These are phyloP conservation scores for Sanghuangporus sanghuang DNA, from an alignment of 1,284 basidiomycete species.

Conservation along the genomic window DNA sequence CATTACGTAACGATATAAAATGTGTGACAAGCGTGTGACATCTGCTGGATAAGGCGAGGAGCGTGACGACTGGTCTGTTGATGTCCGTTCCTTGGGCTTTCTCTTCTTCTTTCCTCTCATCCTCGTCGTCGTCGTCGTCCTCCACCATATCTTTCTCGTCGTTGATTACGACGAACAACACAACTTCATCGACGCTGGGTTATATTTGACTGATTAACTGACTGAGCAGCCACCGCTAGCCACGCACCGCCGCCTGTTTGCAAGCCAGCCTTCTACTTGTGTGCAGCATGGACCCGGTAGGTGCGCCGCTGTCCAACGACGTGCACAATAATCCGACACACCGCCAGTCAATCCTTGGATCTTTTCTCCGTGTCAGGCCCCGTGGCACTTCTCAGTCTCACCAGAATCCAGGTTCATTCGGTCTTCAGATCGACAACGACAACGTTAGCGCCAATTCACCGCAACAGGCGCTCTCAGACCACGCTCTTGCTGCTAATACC, in stretches of 20 bases:
- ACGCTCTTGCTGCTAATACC: not conserved
- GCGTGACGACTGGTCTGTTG: too few relatives aligned
- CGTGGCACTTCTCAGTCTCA: constrained; percentile 36
- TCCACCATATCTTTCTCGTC: too few relatives aligned
- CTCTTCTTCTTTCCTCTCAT: too few relatives aligned
- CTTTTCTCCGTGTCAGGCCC: constrained; percentile 34
- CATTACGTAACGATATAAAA: too few relatives aligned
- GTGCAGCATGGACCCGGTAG: constrained; percentile 14
- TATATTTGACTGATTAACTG: not conserved
- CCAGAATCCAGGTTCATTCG: constrained; percentile 9
- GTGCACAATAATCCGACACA: constrained; percentile 18
- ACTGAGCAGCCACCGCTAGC: not conserved
- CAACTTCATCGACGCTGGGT: too few relatives aligned
- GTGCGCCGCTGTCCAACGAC: constrained; percentile 9
- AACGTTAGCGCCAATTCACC: not conserved
- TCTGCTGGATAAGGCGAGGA: too few relatives aligned
- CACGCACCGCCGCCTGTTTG: not conserved
- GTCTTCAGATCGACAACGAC: constrained; percentile 11
- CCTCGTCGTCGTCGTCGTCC: too few relatives aligned
- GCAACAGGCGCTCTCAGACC: not conserved
- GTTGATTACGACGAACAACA: too few relatives aligned
- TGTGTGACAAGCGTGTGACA: too few relatives aligned
- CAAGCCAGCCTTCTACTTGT: not conserved
- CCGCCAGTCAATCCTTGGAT: constrained; percentile 34
- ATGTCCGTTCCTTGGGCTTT: too few relatives aligned